These are phyloP conservation scores for Canavalia gladiata DNA, from an alignment of 306 rosid genomes.

Conservation along the genomic window DNA sequence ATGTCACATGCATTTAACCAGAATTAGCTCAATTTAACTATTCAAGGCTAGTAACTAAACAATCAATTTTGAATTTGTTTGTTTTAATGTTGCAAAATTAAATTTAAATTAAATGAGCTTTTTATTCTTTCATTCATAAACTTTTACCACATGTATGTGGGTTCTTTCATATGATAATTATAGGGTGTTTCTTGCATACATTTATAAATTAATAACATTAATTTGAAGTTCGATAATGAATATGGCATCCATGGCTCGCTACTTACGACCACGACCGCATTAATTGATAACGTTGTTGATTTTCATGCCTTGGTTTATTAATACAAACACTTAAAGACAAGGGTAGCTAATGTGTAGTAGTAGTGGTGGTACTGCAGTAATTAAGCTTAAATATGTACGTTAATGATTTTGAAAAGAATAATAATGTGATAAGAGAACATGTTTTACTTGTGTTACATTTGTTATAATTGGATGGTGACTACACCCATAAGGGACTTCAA, in stretches of 20 bases:
- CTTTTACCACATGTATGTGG: neutral
- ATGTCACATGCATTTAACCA: constrained; percentile 3
- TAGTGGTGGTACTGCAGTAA: neutral
- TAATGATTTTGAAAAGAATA: neutral
- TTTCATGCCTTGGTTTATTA: constrained; percentile 20
- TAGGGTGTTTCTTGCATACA: constrained; percentile 14
- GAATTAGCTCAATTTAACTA: neutral
- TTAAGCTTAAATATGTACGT: neutral
- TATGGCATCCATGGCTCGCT: constrained; percentile 22
- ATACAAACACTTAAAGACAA: constrained; percentile 21
- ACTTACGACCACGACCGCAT: constrained; percentile 45
- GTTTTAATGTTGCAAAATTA: too few relatives aligned
- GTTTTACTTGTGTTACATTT: constrained; percentile 7
- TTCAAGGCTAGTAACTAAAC: neutral
- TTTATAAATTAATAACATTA: neutral
- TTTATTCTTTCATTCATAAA: constrained; percentile 7
- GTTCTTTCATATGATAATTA: neutral
- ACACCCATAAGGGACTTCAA: neutral
- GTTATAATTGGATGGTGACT: constrained; percentile 14
- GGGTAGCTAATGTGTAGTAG: neutral
- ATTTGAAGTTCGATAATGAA: constrained; percentile 36
- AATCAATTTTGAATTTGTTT: neutral
- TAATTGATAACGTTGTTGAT: constrained; percentile 32
- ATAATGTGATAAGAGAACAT: neutral
- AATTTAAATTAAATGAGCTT: neutral